Evolutionary conservation across 805 yeast genomes (phyloP).

Genomic region (Candida awuae): DNA sequence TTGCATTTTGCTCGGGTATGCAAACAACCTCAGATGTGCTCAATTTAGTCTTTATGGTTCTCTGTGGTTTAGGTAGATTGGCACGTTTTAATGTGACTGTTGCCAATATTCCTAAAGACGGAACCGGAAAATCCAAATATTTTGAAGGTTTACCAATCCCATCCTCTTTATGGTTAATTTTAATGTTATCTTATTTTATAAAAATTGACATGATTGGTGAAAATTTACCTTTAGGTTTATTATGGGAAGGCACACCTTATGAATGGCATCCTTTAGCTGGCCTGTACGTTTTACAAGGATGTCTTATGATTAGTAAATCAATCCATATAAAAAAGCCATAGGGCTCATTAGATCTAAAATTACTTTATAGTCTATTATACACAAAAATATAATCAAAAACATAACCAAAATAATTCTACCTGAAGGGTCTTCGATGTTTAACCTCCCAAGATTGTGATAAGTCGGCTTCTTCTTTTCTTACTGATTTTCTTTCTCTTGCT

Average conservation of each 20-base stretch:
- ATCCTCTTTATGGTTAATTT: slow-evolving; percentile 68
- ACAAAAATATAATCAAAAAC: neutral
- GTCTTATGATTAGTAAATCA: slow-evolving; percentile 85
- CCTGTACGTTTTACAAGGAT: slow-evolving; percentile 71
- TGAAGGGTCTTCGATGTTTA: slow-evolving; percentile 22
- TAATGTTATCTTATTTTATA: slow-evolving; percentile 59
- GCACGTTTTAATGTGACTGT: slow-evolving; percentile 96
- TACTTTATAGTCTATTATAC: neutral
- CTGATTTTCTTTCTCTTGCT: neutral
- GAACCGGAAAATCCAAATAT: slow-evolving; percentile 76
- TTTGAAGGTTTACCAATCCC: slow-evolving; percentile 98
- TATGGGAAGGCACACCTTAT: slow-evolving; percentile 44
- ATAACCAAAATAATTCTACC: slow-evolving; percentile 8
- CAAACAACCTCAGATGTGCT: slow-evolving; percentile 76
- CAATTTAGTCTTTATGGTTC: slow-evolving; percentile 71
- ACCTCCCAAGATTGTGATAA: slow-evolving; percentile 18
- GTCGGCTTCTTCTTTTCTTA: neutral
- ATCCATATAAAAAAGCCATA: slow-evolving; percentile 83
- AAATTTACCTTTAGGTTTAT: slow-evolving; percentile 58
- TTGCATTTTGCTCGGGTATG: slow-evolving; percentile 87
- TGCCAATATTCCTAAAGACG: slow-evolving; percentile 84
- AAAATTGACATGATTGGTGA: slow-evolving; percentile 32
- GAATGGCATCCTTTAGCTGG: slow-evolving; percentile 71
- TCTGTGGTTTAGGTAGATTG: slow-evolving; percentile 87
- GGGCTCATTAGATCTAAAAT: neutral